These are phyloP conservation scores for Neofusicoccum parvum DNA, from an alignment of 2,329 filamentous ascomycete species.

Conservation along the genomic window DNA sequence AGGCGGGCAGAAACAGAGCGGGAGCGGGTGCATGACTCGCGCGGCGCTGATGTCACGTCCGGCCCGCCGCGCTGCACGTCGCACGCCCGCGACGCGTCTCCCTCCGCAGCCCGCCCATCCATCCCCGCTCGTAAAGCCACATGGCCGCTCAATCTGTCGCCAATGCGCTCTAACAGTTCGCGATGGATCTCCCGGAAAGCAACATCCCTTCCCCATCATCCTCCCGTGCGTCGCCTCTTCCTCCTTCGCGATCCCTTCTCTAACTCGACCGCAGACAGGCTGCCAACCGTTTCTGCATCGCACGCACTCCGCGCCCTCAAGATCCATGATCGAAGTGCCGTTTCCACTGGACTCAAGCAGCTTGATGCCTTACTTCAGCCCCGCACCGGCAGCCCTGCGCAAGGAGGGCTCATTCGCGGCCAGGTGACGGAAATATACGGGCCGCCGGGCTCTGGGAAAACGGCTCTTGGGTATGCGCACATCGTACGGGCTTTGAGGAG, in stretches of 20 bases:
- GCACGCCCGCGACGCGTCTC: conserved; percentile 3
- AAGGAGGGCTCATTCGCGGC: conserved; percentile 69
- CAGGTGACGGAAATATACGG: conserved; percentile 88
- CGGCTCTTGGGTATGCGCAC: conserved; percentile 69
- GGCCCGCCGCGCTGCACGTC: background rate
- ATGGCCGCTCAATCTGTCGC: background rate
- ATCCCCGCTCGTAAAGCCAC: background rate
- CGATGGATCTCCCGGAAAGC: conserved; percentile 35
- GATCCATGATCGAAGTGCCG: conserved; percentile 49
- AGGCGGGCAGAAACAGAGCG: background rate
- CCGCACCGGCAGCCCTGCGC: conserved; percentile 29
- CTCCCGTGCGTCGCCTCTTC: conserved; percentile 37
- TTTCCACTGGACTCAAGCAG: conserved; percentile 51
- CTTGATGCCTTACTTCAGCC: conserved; percentile 49
- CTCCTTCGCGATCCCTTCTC: background rate
- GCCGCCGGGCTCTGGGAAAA: conserved; percentile 84
- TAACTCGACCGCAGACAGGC: conserved; percentile 55
- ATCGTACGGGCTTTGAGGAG: background rate
- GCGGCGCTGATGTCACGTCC: conserved; percentile 6
- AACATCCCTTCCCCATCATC: conserved; percentile 36
- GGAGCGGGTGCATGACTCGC: background rate
- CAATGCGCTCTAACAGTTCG: background rate
- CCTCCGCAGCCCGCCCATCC: background rate
- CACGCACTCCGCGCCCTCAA: conserved; percentile 67
- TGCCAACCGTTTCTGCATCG: conserved; percentile 76